Evolutionary conservation across 2,329 filamentous ascomycete genomes (phyloP), one percentile per base, ranked within the genome.

Genomic region (Alternaria angustiovoidea): DNA sequence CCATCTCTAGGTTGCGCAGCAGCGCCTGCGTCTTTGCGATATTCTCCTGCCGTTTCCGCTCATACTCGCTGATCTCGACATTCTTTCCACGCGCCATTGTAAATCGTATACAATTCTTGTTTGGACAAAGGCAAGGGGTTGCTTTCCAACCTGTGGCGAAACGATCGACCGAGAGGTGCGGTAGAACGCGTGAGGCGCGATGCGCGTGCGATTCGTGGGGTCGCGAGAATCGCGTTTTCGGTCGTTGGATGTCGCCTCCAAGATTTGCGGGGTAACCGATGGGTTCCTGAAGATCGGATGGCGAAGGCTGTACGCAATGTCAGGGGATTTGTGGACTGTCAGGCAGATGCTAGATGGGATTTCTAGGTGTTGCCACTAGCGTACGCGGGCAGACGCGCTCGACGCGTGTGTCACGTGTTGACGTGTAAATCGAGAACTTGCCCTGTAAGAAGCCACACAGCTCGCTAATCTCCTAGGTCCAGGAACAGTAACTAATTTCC

Each of bases 11-110:
- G 61, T 93, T 90, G 61, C 91, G 91, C 0, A 97, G 80, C 0
- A 97, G 84, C 75, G 90, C 92, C 78, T 94, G 90, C 69, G 96
- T 95, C 54, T 91, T 89, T 0, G 90, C 92, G 41, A 96, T 96
- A 67, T 97, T 97, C 62, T 93, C 92, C 16, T 92, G 86, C 0
- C 94, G 86, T 68, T 92, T 89, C 70, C 89, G 89, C 83, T 97
- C 94, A 78, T 96, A 97, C 39, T 93, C 92, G 78, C 91, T 96
- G 69, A 96, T 82, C 36, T 86, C 86, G 30, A 81, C 76, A 69
- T 85, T 76, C 70, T 85, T 76, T 61, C 64, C 69, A 62, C 65
- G 66, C 39, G 77, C 76, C 79, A 80, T 76, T 12, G 24, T 28
- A 30, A 1, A 26, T 14, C 14, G n/a, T 9, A 11, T 20, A 4